phyloP scores from a whole-genome alignment of 2,329 filamentous ascomycete genomes.

The Fusarium ramigenum region DNA sequence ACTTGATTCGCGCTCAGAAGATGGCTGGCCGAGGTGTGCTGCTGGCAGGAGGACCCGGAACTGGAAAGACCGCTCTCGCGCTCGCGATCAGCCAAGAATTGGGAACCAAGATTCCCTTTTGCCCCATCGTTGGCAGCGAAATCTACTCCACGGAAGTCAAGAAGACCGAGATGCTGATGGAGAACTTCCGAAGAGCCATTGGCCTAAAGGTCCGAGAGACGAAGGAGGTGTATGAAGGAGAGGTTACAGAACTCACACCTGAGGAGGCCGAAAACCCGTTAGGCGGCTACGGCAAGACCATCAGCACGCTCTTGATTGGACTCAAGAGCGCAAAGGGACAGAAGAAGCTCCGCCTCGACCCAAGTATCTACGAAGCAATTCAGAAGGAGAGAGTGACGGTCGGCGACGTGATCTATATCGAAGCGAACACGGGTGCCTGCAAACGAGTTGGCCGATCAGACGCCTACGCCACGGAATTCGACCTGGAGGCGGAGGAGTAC shows the following conservation, averaged over 20 bases:
- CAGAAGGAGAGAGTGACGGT: slow-evolving; percentile 97
- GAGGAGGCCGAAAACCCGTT: slow-evolving; percentile 98
- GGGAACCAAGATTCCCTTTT: slow-evolving; percentile 98
- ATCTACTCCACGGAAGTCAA: slow-evolving; percentile 98
- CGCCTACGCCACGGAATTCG: slow-evolving; percentile 97
- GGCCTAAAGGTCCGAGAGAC: slow-evolving; percentile 97
- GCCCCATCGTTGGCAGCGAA: slow-evolving; percentile 97
- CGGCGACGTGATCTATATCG: slow-evolving; percentile 98
- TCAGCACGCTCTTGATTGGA: slow-evolving; percentile 93
- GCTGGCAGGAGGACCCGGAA: slow-evolving; percentile 92
- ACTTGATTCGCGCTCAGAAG: slow-evolving; percentile 94
- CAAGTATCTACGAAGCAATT: slow-evolving; percentile 98
- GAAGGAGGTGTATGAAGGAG: slow-evolving; percentile 98
- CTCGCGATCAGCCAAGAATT: slow-evolving; percentile 96
- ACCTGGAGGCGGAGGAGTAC: slow-evolving; percentile 98
- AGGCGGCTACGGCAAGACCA: slow-evolving; percentile 96
- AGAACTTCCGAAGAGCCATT: slow-evolving; percentile 97
- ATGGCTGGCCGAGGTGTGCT: slow-evolving; percentile 96
- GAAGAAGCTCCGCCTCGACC: slow-evolving; percentile 96
- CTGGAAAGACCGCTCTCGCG: slow-evolving; percentile 95
- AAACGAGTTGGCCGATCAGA: slow-evolving; percentile 96
- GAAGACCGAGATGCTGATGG: slow-evolving; percentile 99
- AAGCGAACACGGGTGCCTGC: slow-evolving; percentile 97
- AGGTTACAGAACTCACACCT: slow-evolving; percentile 96
- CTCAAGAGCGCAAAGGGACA: slow-evolving; percentile 95